A percentile compares a stretch with the other conserved stretches of the same genome.
phyloP scores from a whole-genome alignment of 768 basidiomycete genomes.

The Lanmaoa pseudosensibilis region DNA sequence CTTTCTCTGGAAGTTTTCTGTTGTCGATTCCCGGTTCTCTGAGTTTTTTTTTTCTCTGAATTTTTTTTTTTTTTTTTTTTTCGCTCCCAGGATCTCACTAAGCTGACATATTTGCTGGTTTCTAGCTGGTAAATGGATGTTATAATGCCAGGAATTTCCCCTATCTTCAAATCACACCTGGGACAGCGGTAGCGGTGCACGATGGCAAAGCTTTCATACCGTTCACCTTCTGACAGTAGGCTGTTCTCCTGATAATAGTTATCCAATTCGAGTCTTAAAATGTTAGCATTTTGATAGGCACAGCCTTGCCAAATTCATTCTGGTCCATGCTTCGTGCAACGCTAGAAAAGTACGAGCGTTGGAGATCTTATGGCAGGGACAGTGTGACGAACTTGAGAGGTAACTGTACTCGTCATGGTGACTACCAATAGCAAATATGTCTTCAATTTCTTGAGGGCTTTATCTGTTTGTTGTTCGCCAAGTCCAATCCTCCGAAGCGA shows the following conservation, averaged over 20 bases:
- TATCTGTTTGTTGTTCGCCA: neutral
- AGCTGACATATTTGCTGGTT: constrained; percentile 7
- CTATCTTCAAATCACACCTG: too few relatives aligned
- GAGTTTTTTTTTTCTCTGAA: too few relatives aligned
- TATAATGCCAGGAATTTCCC: neutral
- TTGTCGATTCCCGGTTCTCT: constrained; percentile 38
- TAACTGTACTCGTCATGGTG: too few relatives aligned
- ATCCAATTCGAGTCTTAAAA: constrained; percentile 13
- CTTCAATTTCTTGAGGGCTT: neutral
- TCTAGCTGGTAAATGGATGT: neutral
- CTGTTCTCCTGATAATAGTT: constrained; percentile 16
- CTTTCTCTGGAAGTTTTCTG: constrained; percentile 22
- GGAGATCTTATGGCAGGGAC: neutral
- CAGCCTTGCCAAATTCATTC: neutral
- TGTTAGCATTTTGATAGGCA: constrained; percentile 20
- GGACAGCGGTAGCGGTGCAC: neutral
- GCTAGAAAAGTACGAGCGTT: neutral
- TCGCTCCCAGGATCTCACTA: neutral
- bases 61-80: too few relatives aligned
- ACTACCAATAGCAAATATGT: neutral
- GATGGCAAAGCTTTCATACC: neutral
- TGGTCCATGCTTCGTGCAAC: neutral
- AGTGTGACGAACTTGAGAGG: neutral
- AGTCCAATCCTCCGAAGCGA: neutral
- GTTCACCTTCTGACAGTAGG: neutral